Base-by-base conservation (phyloP, 1,139 yeast species). In the Suhomyces kunorum region DNA sequence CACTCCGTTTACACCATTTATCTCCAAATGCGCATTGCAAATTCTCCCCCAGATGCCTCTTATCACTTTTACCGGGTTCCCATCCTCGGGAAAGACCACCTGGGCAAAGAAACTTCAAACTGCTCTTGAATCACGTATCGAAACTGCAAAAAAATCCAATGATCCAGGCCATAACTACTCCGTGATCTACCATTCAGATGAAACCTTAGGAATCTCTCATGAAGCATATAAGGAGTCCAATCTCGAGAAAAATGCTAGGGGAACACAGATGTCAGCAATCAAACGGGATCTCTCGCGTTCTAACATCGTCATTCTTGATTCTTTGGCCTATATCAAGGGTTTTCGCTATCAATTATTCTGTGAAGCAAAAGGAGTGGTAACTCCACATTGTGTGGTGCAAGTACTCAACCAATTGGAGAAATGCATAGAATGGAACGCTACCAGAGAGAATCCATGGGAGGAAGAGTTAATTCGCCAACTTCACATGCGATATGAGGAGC, bases 261-360 rank as follows among this genome's bases (percentile, higher is more conserved):
- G 95, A 0, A 74, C 78, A 22, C 96, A 90, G 53, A 83, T 89
- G 66, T 80, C 95, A 0, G 95, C 95, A 0, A 95, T 92, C 11
- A 88, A 88, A 55, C 72, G 97, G 49, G 88, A 85, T 48, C 65
- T 94, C 7, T 71, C 85, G 3, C 74, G 83, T 33, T 71, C 75
- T 20, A 83, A 78, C 22, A 74, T 92, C 33, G 97, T 92, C 1
- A 80, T 92, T 15, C 71, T 92, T 42, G 98, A 92, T 61, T 78
- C 94, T 2, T 68, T 89, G 56, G 83, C 89, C 17, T 94, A 94
- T 58, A 94, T 94, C 56, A 94, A 92, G 58, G 99, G 99, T 0
- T 89, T 89, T 58, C 71, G 98, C 45, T 92, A 94, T 62, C 99
- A 92, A 61, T 70, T 92, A 41, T 89, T 81, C 61, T 89, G 98